Evolutionary conservation across 306 rosid genomes (phyloP).

Genomic region (Biancaea sappan): DNA sequence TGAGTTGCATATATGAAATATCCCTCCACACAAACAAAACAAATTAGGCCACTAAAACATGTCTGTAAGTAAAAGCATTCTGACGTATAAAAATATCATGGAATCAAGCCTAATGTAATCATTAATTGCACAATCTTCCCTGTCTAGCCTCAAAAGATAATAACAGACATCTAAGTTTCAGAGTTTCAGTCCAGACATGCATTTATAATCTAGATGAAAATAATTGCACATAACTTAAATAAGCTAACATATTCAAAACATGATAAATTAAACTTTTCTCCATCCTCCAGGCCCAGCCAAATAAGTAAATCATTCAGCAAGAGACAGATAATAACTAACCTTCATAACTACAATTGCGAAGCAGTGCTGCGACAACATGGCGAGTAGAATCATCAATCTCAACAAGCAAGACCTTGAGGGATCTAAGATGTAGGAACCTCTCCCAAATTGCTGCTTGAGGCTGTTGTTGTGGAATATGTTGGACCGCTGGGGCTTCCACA

Average conservation of each 20-base stretch:
- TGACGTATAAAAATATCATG: neutral
- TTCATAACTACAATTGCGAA: conserved; percentile 95
- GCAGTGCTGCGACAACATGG: conserved; percentile 83
- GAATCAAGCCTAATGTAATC: neutral
- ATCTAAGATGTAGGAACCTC: conserved; percentile 78
- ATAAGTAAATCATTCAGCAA: neutral
- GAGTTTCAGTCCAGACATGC: neutral
- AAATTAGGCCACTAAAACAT: neutral
- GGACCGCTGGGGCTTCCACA: conserved; percentile 47
- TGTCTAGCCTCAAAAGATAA: neutral
- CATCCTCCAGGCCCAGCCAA: neutral
- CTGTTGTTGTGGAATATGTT: conserved; percentile 54
- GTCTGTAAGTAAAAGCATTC: conserved; percentile 4
- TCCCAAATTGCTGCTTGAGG: conserved; percentile 88
- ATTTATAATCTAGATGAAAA: neutral
- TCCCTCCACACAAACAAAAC: neutral
- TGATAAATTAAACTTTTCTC: neutral
- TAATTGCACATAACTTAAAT: neutral
- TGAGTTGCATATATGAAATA: neutral
- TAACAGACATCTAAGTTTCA: neutral
- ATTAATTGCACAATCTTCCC: neutral
- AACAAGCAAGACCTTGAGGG: conserved; percentile 89
- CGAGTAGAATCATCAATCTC: conserved; percentile 90
- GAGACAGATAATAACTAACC: conserved; percentile 44
- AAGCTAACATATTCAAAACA: neutral